Evolutionary conservation across 192 early-diverging fungal species (phyloP), one percentile per base, ranked within the genome.

Genomic region (Pilobolus umbonatus): DNA sequence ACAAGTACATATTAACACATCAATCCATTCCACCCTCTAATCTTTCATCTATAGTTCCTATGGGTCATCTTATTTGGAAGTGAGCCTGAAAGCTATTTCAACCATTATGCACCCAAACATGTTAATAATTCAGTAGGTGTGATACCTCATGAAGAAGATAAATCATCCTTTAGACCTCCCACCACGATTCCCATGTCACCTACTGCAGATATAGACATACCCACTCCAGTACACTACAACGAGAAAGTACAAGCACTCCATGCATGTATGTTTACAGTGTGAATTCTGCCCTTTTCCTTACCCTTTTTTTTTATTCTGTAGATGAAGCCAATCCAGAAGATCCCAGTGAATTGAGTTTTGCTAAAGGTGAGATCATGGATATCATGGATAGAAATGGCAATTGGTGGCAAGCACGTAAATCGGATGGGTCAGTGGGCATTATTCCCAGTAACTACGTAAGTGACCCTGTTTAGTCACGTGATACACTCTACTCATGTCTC

Each of bases 381-480:
- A 85, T 98, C 46, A 73, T 91, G 12, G 92, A 95, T 63, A 90
- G 83, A 69, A 89, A 88, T 75, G 95, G 95, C 71, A 95, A 98
- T 71, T 98, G 95, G 95, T 98, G 95, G 94, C 87, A 93, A 68
- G 92, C 90, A 49, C 84, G 84, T 55, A 87, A 85, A 67, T 66
- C 80, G 29, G 85, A 92, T 65, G 92, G 91, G 14, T 65, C 76
- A 0, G 69, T 85, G n/a, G 94, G 94, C 51, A 96, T 96, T 75
- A 89, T 83, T 25, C 94, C 94, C 22, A 88, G 85, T 72, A 96
- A 96, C 74, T 96, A 93, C 32, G 61, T 69, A 52, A 57, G 60
- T 47, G n/a, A n/a, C n/a, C n/a, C n/a, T n/a, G n/a, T n/a, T n/a
- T n/a, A n/a, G n/a, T n/a, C n/a, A n/a, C n/a, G n/a, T n/a, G n/a